phyloP scores from a whole-genome alignment of 345 rosid genomes.

The Camelina neglecta region DNA sequence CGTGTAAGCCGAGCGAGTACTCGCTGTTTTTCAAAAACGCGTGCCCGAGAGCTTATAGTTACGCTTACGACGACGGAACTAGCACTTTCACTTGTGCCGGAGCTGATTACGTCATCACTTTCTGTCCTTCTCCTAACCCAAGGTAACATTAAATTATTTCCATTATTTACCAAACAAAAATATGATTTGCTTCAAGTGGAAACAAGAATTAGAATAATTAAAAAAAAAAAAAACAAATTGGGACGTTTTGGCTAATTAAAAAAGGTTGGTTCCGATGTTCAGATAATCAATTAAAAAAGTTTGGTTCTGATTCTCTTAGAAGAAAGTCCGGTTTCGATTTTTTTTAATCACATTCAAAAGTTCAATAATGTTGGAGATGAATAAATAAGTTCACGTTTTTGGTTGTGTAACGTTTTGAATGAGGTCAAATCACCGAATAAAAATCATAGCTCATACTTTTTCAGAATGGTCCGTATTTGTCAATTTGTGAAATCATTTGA shows the following conservation, averaged over 20 bases:
- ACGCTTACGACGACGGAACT: slow-evolving; percentile 66
- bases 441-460: slow-evolving; percentile 20
- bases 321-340: slow-evolving; percentile 30
- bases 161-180: background rate
- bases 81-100: slow-evolving; percentile 64
- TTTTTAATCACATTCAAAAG: slow-evolving; percentile 17
- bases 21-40: slow-evolving; percentile 60
- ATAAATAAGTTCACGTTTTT: background rate
- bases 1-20: slow-evolving; percentile 59
- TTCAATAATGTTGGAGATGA: slow-evolving; percentile 1
- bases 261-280: slow-evolving; percentile 9
- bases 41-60: slow-evolving; percentile 70
- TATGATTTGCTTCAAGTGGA: slow-evolving; percentile 27
- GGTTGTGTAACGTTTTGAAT: slow-evolving; percentile 14
- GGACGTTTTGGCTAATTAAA: background rate
- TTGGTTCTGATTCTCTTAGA: slow-evolving; percentile 28
- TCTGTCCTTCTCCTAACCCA: slow-evolving; percentile 56
- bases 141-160: slow-evolving; percentile 39
- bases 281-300: slow-evolving; percentile 16
- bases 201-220: slow-evolving; percentile 19
- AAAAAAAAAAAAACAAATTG: background rate
- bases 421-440: slow-evolving; percentile 40
- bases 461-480: slow-evolving; percentile 16
- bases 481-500: slow-evolving; percentile 40
- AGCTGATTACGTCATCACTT: slow-evolving; percentile 58